Evolutionary conservation across 169 alveolate genomes (phyloP), one percentile per base, ranked within the genome.

Genomic region (Plasmodium blacklocki): DNA sequence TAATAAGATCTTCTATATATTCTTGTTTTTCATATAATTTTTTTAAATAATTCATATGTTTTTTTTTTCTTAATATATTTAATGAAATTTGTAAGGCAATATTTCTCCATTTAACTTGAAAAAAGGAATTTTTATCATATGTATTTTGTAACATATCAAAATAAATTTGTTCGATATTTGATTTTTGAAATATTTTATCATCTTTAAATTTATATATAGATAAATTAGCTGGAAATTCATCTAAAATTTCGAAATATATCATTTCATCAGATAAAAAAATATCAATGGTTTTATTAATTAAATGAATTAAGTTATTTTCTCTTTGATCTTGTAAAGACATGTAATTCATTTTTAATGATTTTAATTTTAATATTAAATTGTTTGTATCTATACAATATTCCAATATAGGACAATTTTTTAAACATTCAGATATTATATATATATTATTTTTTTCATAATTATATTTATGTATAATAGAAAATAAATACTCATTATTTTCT

Each of bases 11-110:
- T 43, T 92, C 95, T 14, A 94, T 94, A 75, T 92, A 89, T 56
- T 86, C 93, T 88, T 94, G 95, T 64, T 88, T 89, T 56, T 70
- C 88, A 71, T 94, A 80, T 21, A 94, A 88, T 50, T 76, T 76
- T 56, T 73, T 83, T 62, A 94, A 90, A 74, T 89, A 94, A 39
- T 60, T 60, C 49, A 94, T 63, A 54, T 94, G 96, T 50, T 74
- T 74, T 50, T 91, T 73, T 60, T 93, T 80, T 64, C 87, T 88
- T 39, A 94, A 74, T 8, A 74, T 89, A 56, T 94, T 92, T 54
- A 74, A 7, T 19, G 87, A 60, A 12, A 94, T 85, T 50, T 78
- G 89, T 15, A 60, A 49, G 18, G 86, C 95, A 11, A 94, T 47
- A 43, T 73, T 91, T 54, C 76, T 72, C 83, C 95, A 93, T 14